A percentile compares a stretch with the other conserved stretches of the same genome.
Evolutionary conservation across 108 stramenopile genomes (phyloP).

Genomic region (Seminavis robusta): DNA sequence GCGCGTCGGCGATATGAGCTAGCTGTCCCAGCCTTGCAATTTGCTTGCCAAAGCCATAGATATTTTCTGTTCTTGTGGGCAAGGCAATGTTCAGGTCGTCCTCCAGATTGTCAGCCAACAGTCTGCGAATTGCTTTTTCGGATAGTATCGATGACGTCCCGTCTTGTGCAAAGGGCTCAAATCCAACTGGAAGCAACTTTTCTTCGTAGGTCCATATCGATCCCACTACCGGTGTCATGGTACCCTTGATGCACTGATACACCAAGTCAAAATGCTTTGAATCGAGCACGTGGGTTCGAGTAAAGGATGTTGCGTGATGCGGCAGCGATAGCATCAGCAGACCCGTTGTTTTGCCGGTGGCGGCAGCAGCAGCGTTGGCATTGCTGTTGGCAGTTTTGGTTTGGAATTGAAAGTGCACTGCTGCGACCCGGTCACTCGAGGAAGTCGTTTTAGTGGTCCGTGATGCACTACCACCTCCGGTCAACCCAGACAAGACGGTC

Average conservation of each 20-base stretch:
- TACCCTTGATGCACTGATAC: constrained; percentile 75
- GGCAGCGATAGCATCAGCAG: constrained; percentile 85
- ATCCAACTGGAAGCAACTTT: constrained; percentile 44
- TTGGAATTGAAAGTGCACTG: constrained; percentile 56
- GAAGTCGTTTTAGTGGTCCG: not conserved
- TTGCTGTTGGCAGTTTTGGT: constrained; percentile 28
- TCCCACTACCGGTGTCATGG: constrained; percentile 70
- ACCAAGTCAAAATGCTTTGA: constrained; percentile 54
- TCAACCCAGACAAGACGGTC: too few species aligned
- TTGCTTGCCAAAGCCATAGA: constrained; percentile 84
- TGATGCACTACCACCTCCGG: too few species aligned
- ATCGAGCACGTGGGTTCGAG: constrained; percentile 29
- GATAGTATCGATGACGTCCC: constrained; percentile 18
- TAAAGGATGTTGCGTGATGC: constrained; percentile 69
- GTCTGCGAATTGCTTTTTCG: constrained; percentile 21
- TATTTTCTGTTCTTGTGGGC: constrained; percentile 52
- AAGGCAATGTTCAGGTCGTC: constrained; percentile 56
- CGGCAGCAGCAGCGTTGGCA: constrained; percentile 9
- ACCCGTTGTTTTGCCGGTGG: too few species aligned
- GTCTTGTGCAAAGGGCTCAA: constrained; percentile 16
- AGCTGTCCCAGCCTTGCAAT: constrained; percentile 78
- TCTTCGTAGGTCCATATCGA: constrained; percentile 71
- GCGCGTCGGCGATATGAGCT: constrained; percentile 52
- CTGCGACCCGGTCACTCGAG: constrained; percentile 29
- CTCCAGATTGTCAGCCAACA: constrained; percentile 51